Evolutionary conservation across 768 basidiomycete genomes (phyloP), one percentile per base, ranked within the genome.

Genomic region (Tubosaeta sp.): DNA sequence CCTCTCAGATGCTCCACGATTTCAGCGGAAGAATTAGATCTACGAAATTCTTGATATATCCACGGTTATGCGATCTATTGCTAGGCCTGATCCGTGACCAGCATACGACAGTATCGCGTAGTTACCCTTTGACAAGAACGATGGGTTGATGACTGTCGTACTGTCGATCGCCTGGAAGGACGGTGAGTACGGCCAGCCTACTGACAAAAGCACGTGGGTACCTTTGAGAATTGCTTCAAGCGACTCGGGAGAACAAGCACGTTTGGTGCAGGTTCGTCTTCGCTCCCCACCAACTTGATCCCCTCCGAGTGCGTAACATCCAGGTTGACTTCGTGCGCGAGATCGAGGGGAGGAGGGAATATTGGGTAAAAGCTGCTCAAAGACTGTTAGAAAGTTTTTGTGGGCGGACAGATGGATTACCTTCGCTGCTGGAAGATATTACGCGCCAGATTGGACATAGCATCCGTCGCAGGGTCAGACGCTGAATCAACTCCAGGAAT

Each of bases 161-260:
- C 78, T 76, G 61, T 93, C 85, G 30, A 96, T 83, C 45, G 79
- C 74, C 94, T 96, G 55, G 13, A 40, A 8, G 21, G 27, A 34
- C 7, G 7, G 43, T 53, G 32, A 56, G 43, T 14, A 21, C 5
- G 16, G 47, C 21, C 14, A n/a, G 12, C 16, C 21, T 30, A 32
- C 14, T 11, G 14, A 25, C 19, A 2, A 24, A 30, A 12, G 4
- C 13, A 22, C 39, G 39, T 58, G 57, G 74, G 35, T 21, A 91
- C 94, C 80, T 93, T 95, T 16, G 82, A 76, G 64, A 98, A 98
- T 18, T 94, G 87, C 68, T 90, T 94, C 46, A 98, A 73, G 44
- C 84, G 78, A 66, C 93, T 94, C 0, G 96, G 93, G 1, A 94
- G 63, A 41, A 99, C 80, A 38, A 98, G 72, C 4, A 98, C 80